Evolutionary conservation across 495 filamentous ascomycete species (phyloP), one percentile per base, ranked within the genome.

Genomic region (Evansstolkia leycettana): DNA sequence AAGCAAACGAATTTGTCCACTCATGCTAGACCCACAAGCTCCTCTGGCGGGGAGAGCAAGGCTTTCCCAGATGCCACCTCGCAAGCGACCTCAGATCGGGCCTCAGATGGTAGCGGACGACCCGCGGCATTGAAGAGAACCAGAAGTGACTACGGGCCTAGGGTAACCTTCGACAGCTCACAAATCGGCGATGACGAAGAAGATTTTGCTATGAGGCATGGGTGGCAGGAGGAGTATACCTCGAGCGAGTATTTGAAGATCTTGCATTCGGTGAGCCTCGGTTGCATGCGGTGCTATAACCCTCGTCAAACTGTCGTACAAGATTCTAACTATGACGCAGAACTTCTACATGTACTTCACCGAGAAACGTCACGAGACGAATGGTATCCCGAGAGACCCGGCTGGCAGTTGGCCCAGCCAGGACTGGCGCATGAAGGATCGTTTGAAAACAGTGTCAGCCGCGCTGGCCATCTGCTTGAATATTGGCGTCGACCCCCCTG

Each of bases 301-400:
- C 24, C 9, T 37, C 7, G 33, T n/a, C 5, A 17, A 9, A 25
- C 32, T 35, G 30, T 14, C 14, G 5, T 12, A n/a, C 32, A n/a
- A 19, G 12, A 37, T 17, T n/a, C 36, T 43, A 10, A 36, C 12
- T 18, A 17, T 16, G 36, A 19, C 30, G 8, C 42, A 69, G 60
- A 65, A 62, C 39, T 96, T 93, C 72, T 95, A 89, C 63, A 94
- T 95, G 88, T 99, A 96, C 57, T 99, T 82, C 53, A 93, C 86
- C 31, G 90, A 96, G 53, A 96, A 96, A 55, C 78, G 86, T 17
- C 90, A 96, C 54, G 90, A 96, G 53, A 90, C 85, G n/a, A 85
- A 87, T 24, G 92, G 90, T 12, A 83, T 90, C 37, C 86, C 92
- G 7, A 81, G 88, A 52, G 69, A 71, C 26, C 66, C 70, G 12